Percentiles rank a stretch among this genome's conserved stretches.
Evolutionary conservation across 768 basidiomycete species (phyloP).

Genomic region (Tricholoma bakamatsutake): DNA sequence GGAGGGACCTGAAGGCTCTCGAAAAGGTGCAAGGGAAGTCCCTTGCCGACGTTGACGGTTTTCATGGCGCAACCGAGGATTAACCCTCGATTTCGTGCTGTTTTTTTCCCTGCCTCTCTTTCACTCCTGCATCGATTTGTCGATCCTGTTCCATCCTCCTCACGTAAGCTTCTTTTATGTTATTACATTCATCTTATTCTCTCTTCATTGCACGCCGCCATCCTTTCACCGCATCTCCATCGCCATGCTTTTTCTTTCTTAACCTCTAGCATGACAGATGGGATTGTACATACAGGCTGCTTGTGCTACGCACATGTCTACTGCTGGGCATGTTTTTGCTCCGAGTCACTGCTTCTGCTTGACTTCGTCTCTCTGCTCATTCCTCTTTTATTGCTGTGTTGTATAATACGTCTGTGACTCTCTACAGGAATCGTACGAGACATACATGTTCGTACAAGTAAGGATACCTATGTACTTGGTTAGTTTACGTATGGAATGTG

Average conservation of each 20-base stretch:
- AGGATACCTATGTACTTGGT: neutral
- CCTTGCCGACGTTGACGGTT: slow-evolving; percentile 7
- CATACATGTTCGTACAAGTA: slow-evolving; percentile 3
- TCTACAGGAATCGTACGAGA: slow-evolving; percentile 5
- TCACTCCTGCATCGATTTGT: slow-evolving; percentile 4
- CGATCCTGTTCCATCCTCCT: neutral
- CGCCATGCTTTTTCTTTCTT: slow-evolving; percentile 1
- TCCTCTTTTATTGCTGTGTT: neutral
- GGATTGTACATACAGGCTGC: slow-evolving; percentile 12
- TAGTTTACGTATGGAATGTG: neutral
- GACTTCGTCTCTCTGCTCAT: slow-evolving; percentile 1
- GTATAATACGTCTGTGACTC: neutral
- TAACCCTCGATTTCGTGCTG: neutral
- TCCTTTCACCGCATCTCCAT: slow-evolving; percentile 3
- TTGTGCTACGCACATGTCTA: slow-evolving; percentile 3
- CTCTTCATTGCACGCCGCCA: slow-evolving; percentile 8
- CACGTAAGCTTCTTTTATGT: slow-evolving; percentile 1
- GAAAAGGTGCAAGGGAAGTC: slow-evolving; percentile 13
- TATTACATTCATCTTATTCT: slow-evolving; percentile 10
- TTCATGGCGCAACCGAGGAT: slow-evolving; percentile 17
- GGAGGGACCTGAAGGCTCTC: slow-evolving; percentile 36
- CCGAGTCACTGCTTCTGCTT: neutral
- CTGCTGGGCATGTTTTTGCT: slow-evolving; percentile 4
- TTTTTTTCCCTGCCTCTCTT: slow-evolving; percentile 3
- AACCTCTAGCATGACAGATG: slow-evolving; percentile 3